phyloP scores from a whole-genome alignment of 73 alveolate species.

The Durusdinium trenchii region DNA sequence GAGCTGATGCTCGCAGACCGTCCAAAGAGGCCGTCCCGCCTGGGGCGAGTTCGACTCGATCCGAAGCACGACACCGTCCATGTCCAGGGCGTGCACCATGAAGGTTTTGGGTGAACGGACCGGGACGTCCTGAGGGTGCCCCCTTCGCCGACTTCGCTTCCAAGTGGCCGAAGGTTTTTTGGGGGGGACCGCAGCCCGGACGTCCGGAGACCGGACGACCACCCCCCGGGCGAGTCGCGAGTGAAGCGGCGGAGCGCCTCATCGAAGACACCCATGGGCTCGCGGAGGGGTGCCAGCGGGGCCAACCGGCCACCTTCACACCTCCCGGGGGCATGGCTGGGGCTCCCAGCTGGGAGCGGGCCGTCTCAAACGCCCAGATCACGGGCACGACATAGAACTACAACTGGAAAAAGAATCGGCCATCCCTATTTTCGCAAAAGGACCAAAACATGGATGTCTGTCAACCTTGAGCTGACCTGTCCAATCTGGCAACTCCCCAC shows the following conservation, averaged over 20 bases:
- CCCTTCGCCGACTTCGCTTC: neutral
- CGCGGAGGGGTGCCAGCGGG: conserved; percentile 10
- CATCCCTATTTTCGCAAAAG: no score
- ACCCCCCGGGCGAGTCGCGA: neutral
- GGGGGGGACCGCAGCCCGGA: neutral
- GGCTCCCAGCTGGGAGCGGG: neutral
- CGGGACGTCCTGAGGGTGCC: no score
- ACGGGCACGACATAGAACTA: no score
- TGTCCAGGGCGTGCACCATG: no score
- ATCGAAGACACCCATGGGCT: conserved; percentile 55
- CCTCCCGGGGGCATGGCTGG: neutral
- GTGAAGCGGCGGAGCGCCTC: neutral
- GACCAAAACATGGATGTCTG: no score
- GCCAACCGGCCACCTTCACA: conserved; percentile 70
- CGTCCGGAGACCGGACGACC: neutral
- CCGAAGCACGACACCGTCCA: no score
- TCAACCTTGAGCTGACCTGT: no score
- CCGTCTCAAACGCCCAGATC: neutral
- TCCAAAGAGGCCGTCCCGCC: conserved; percentile 62
- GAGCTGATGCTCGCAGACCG: conserved; percentile 55
- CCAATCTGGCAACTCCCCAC: no score
- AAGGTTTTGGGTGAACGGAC: no score
- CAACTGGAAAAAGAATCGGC: no score
- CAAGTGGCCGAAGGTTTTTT: no score
- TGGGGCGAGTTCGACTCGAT: no score